Conservation (phyloP, 805 yeast species). For the Cyberlindnera xylosilytica region DNA sequence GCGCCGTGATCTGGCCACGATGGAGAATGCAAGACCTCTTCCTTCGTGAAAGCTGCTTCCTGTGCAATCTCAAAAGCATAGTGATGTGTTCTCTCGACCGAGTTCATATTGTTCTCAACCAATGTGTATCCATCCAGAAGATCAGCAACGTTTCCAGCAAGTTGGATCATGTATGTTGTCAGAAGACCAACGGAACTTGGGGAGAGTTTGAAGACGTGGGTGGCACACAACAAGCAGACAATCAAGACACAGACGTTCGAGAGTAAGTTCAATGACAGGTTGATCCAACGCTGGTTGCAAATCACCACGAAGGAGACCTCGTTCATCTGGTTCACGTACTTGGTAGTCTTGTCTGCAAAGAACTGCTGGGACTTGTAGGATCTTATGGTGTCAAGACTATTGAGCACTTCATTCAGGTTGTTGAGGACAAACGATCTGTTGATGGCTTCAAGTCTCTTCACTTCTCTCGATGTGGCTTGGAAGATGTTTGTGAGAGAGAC, state of each 20-base stretch:
- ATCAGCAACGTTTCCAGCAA: constrained; percentile 32
- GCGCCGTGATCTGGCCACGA: constrained; percentile 22
- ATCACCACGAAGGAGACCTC: constrained; percentile 58
- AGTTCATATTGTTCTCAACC: constrained; percentile 70
- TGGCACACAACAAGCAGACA: constrained; percentile 54
- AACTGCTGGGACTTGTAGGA: constrained; percentile 44
- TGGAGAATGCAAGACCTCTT: constrained; percentile 21
- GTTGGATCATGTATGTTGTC: constrained; percentile 53
- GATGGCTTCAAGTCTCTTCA: constrained; percentile 72
- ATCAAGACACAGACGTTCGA: constrained; percentile 50
- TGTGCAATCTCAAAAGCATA: constrained; percentile 62
- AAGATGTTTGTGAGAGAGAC: constrained; percentile 47
- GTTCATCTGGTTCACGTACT: constrained; percentile 56
- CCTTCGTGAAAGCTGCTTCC: constrained; percentile 57
- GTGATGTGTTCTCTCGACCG: constrained; percentile 66
- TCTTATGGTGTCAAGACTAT: constrained; percentile 61
- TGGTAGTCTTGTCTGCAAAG: constrained; percentile 44
- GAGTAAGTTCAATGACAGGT: constrained; percentile 50
- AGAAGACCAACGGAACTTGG: constrained; percentile 68
- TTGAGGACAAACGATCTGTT: constrained; percentile 66
- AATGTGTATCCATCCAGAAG: constrained; percentile 54
- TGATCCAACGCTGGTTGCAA: constrained; percentile 70
- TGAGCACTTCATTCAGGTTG: constrained; percentile 65
- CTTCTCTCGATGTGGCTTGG: constrained; percentile 69
- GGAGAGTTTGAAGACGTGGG: constrained; percentile 51